Evolutionary conservation across 371 early-diverging fungal genomes (phyloP), one percentile per base, ranked within the genome.

Genomic region (Zancudomyces culisetae): DNA sequence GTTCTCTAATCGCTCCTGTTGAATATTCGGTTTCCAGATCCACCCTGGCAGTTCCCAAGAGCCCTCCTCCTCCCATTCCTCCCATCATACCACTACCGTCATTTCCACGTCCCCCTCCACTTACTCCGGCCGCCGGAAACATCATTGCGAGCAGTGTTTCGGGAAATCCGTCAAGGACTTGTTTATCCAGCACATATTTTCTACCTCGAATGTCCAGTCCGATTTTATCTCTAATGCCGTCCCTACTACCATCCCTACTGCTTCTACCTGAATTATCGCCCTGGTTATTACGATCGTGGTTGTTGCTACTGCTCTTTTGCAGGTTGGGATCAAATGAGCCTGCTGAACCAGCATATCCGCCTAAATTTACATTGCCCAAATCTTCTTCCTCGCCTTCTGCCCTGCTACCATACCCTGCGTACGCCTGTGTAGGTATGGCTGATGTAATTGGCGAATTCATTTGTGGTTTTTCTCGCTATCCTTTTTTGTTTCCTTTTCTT

Each of bases 91-190:
- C 8, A 35, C 35, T 20, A 22, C 28, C n/a, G 39, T 45, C 46
- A 54, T 47, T 20, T 45, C n/a, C 19, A 28, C 51, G 46, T 40
- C 43, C 19, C 18, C 22, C 10, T 21, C 41, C 49, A 27, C 27
- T 28, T 50, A 3, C 49, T 28, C n/a, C 30, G 13, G 10, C n/a
- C 3, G 8, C 76, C 12, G 86, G 86, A 55, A 86, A 86, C 86
- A 86, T 86, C 59, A 79, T 81, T 64, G 78, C 77, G 45, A 84
- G 66, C 49, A 86, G 63, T 47, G 77, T 76, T 58, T 86, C 84
- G 8, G 86, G 86, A 26, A 86, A 62, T 58, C 73, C 77, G 59
- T 79, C 70, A 3, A 86, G 70, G 3, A 72, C 72, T 28, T 86
- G 82, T 55, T 84, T 72, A 62, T 80, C 79, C 19, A 86, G 61